A percentile compares a stretch with the other conserved stretches of the same genome.
Conservation (phyloP, 495 filamentous ascomycete species). For the Neurospora africana region DNA sequence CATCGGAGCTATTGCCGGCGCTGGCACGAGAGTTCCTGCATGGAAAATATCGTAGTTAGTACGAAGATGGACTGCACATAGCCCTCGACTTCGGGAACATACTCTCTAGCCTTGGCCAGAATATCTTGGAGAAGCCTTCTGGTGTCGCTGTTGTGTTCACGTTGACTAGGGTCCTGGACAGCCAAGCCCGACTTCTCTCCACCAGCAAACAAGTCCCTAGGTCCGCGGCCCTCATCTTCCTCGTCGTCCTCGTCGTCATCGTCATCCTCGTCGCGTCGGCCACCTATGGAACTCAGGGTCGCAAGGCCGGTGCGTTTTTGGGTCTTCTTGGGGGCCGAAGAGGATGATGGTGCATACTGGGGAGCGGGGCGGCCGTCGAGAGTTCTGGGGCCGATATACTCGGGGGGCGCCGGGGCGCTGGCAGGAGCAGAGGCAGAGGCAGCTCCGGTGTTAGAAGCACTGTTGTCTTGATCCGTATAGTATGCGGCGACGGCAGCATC, state of each 20-base stretch:
- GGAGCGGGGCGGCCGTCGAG: conserved; percentile 45
- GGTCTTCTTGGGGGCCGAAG: conserved; percentile 30
- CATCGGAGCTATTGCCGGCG: conserved; percentile 37
- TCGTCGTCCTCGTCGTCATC: conserved; percentile 51
- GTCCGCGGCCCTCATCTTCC: conserved; percentile 49
- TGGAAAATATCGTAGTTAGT: conserved; percentile 3
- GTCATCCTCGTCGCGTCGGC: conserved; percentile 40
- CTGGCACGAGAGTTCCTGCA: conserved; percentile 21
- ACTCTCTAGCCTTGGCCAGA: conserved; percentile 73
- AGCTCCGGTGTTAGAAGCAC: conserved; percentile 25
- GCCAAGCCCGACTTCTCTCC: conserved; percentile 95
- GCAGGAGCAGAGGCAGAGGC: background rate
- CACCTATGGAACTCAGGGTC: conserved; percentile 46
- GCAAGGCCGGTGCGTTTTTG: conserved; percentile 42
- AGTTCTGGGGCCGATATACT: conserved; percentile 45
- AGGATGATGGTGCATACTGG: conserved; percentile 24
- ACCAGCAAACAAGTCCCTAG: conserved; percentile 82
- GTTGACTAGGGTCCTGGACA: conserved; percentile 69
- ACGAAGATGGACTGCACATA: background rate
- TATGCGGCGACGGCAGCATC: conserved; percentile 56
- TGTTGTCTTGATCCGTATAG: conserved; percentile 48
- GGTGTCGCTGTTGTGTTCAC: conserved; percentile 36
- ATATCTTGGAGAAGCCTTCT: conserved; percentile 66
- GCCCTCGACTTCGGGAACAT: conserved; percentile 14
- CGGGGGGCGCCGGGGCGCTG: conserved; percentile 16